Percentiles rank a stretch among this genome's conserved stretches.
phyloP scores from a whole-genome alignment of 495 filamentous ascomycete species.

The Hypoxylon intermedium region DNA sequence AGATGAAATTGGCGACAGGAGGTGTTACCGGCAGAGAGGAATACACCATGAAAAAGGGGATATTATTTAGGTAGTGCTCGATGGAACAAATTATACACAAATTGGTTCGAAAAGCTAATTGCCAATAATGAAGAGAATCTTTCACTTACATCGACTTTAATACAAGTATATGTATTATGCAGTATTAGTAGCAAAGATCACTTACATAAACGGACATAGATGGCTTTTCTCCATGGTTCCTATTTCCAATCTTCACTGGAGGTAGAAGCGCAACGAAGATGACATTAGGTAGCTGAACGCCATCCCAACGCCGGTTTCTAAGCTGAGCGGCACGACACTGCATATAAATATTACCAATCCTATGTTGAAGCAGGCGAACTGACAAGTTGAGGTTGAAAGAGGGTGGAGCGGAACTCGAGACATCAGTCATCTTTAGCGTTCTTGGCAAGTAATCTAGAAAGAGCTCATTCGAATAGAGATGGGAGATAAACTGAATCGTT shows the following conservation, averaged over 20 bases:
- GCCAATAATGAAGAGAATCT: too few relatives aligned
- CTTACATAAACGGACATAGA: conserved; percentile 16
- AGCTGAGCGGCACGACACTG: conserved; percentile 1
- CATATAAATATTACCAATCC: conserved; percentile 12
- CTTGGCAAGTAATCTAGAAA: neutral
- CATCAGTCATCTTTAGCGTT: neutral
- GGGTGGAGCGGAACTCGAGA: neutral
- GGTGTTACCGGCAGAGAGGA: neutral
- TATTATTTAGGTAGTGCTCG: too few relatives aligned
- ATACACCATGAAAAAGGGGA: neutral
- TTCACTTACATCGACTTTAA: conserved; percentile 6
- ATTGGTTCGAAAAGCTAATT: too few relatives aligned
- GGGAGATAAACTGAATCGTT: neutral
- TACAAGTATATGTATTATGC: conserved; percentile 1
- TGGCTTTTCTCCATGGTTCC: neutral
- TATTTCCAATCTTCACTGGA: conserved; percentile 7
- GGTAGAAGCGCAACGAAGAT: conserved; percentile 1
- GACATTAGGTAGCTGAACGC: neutral
- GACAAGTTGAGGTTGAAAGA: neutral
- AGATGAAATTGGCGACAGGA: neutral
- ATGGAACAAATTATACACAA: too few relatives aligned
- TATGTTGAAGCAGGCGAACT: neutral
- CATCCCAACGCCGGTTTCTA: conserved; percentile 2
- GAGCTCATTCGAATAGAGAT: neutral
- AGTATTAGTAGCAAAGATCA: neutral